A percentile compares a stretch with the other conserved stretches of the same genome.
phyloP scores from a whole-genome alignment of 2,329 filamentous ascomycete genomes.

The Colletotrichum tropicale region DNA sequence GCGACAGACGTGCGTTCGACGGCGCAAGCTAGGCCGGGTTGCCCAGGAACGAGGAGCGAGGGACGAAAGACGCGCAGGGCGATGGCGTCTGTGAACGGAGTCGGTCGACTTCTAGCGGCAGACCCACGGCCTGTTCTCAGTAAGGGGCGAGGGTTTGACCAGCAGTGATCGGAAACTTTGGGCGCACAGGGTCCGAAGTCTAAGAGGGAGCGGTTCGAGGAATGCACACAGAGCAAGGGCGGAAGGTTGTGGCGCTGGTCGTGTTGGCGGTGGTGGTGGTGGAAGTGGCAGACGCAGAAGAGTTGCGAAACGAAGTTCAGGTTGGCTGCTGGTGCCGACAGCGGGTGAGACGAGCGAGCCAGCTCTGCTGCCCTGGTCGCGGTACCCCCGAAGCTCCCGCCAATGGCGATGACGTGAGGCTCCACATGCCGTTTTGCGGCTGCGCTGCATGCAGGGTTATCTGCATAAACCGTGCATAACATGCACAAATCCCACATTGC shows the following conservation, averaged over 20 bases:
- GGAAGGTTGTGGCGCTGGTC: background rate
- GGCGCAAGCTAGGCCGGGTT: background rate
- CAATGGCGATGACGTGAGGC: slow-evolving; percentile 17
- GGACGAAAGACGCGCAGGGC: background rate
- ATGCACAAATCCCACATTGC: background rate
- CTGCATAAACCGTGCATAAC: background rate
- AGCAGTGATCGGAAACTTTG: slow-evolving; percentile 8
- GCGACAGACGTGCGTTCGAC: slow-evolving; percentile 9
- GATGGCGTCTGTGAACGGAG: background rate
- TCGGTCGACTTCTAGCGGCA: background rate
- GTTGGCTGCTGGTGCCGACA: background rate
- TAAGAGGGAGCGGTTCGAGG: background rate
- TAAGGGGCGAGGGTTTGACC: slow-evolving; percentile 8
- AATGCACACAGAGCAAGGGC: slow-evolving; percentile 4
- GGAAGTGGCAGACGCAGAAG: background rate
- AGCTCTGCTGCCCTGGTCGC: slow-evolving; percentile 2
- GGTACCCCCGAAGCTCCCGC: slow-evolving; percentile 7
- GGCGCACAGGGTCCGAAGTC: slow-evolving; percentile 14
- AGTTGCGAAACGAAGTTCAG: slow-evolving; percentile 14
- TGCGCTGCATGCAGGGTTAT: background rate
- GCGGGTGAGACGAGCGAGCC: background rate
- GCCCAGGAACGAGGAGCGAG: background rate
- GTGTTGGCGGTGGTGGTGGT: background rate
- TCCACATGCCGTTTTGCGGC: slow-evolving; percentile 13
- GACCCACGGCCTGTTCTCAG: slow-evolving; percentile 3